Percentiles rank a stretch among this genome's conserved stretches.
Evolutionary conservation across 371 early-diverging fungal genomes (phyloP).

Genomic region (Mortierella polycephala): DNA sequence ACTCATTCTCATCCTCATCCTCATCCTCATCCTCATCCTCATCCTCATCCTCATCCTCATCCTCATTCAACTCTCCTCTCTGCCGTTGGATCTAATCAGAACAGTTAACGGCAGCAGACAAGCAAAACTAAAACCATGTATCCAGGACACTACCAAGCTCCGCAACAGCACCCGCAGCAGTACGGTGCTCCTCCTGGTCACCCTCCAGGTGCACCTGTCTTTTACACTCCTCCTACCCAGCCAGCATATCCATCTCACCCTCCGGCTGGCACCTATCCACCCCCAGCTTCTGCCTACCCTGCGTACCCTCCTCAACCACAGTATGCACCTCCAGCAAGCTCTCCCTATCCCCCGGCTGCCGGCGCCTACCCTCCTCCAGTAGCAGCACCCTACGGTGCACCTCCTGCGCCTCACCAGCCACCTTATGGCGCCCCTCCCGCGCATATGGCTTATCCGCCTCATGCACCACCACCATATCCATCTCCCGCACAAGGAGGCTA

Average conservation of each 20-base stretch:
- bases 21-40: not conserved
- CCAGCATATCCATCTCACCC: slow-evolving; percentile 9
- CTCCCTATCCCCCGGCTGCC: slow-evolving; percentile 3
- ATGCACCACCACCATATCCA: not conserved
- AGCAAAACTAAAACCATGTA: slow-evolving; percentile 13
- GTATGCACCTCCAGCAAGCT: slow-evolving; percentile 24
- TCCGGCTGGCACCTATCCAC: not conserved
- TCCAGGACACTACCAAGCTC: slow-evolving; percentile 30
- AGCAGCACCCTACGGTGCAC: slow-evolving; percentile 12
- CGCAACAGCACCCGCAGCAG: slow-evolving; percentile 4
- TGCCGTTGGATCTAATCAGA: too few relatives aligned
- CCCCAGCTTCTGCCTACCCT: slow-evolving; percentile 14
- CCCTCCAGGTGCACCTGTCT: slow-evolving; percentile 1
- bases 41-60: not conserved
- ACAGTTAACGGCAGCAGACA: too few relatives aligned
- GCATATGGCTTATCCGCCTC: slow-evolving; percentile 6
- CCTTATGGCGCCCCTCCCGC: slow-evolving; percentile 5
- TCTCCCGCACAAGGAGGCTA: slow-evolving; percentile 6
- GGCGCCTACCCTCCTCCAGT: slow-evolving; percentile 20
- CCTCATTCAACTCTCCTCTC: not conserved
- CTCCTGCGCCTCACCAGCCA: slow-evolving; percentile 5
- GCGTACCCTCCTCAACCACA: slow-evolving; percentile 1
- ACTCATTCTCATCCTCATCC: not conserved
- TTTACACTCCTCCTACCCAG: not conserved
- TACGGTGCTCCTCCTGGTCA: slow-evolving; percentile 30